Evolutionary conservation across 495 filamentous ascomycete species (phyloP).

Genomic region (Sabuloglossum arenarium): DNA sequence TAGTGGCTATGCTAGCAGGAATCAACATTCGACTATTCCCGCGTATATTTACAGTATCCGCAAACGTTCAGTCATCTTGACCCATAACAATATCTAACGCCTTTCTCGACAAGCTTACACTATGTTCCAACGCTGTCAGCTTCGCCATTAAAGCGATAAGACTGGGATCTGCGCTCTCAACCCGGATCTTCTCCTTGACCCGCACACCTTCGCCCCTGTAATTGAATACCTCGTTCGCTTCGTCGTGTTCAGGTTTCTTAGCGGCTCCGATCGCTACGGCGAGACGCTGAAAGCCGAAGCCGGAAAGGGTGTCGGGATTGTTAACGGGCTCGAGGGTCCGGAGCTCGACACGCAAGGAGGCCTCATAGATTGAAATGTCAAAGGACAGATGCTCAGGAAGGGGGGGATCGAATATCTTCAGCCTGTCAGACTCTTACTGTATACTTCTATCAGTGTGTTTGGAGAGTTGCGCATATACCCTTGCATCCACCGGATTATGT

Average conservation of each 20-base stretch:
- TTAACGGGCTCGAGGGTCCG: constrained; percentile 51
- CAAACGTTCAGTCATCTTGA: constrained; percentile 18
- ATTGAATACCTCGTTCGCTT: constrained; percentile 49
- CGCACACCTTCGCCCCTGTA: constrained; percentile 48
- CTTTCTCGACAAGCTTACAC: constrained; percentile 40
- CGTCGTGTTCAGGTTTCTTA: constrained; percentile 36
- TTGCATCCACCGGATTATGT: constrained; percentile 30
- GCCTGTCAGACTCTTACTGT: neutral
- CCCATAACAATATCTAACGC: constrained; percentile 71
- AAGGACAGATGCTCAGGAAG: constrained; percentile 42
- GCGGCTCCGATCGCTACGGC: constrained; percentile 31
- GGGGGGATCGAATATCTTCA: constrained; percentile 31
- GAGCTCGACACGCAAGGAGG: constrained; percentile 53
- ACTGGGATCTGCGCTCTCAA: constrained; percentile 82
- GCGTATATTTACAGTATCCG: neutral
- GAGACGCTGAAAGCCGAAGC: constrained; percentile 36
- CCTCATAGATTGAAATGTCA: constrained; percentile 57
- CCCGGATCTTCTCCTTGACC: constrained; percentile 74
- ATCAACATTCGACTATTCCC: neutral
- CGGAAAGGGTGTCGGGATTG: constrained; percentile 27
- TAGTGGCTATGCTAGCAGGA: neutral
- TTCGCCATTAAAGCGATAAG: constrained; percentile 77
- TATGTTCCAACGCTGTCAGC: constrained; percentile 58
- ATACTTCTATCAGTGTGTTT: neutral
- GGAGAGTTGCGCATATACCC: constrained; percentile 18